phyloP scores from a whole-genome alignment of 352 stramenopile genomes.

The Globisporangium camurandrum region DNA sequence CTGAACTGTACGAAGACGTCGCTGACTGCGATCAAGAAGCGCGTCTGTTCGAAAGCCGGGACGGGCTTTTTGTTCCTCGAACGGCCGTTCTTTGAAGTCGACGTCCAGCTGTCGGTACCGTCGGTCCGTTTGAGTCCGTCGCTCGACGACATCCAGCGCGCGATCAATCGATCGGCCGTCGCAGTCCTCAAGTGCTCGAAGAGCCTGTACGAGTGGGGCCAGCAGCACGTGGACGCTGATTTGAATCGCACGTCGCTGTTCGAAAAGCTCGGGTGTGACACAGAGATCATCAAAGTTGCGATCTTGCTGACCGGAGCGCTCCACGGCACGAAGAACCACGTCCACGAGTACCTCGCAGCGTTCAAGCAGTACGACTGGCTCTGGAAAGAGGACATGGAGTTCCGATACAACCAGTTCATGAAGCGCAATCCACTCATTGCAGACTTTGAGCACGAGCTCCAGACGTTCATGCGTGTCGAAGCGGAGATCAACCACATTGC shows the following conservation, averaged over 20 bases:
- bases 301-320: constrained; percentile 80
- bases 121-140: constrained; percentile 71
- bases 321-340: constrained; percentile 80
- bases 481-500: constrained; percentile 70
- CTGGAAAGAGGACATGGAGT: constrained; percentile 88
- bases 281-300: constrained; percentile 84
- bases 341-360: constrained; percentile 70
- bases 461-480: constrained; percentile 78
- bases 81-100: constrained; percentile 81
- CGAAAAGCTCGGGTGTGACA: constrained; percentile 78
- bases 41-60: constrained; percentile 69
- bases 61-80: constrained; percentile 80
- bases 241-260: constrained; percentile 54
- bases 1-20: constrained; percentile 78
- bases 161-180: constrained; percentile 74
- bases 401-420: constrained; percentile 82
- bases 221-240: constrained; percentile 54
- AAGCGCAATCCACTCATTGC: constrained; percentile 71
- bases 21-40: constrained; percentile 76
- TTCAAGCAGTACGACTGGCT: constrained; percentile 89
- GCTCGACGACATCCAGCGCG: constrained; percentile 80
- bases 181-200: constrained; percentile 82
- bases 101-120: constrained; percentile 80
- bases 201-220: constrained; percentile 70
- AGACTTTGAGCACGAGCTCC: constrained; percentile 77